phyloP scores from a whole-genome alignment of 306 rosid genomes.

The Medicago lupulina region DNA sequence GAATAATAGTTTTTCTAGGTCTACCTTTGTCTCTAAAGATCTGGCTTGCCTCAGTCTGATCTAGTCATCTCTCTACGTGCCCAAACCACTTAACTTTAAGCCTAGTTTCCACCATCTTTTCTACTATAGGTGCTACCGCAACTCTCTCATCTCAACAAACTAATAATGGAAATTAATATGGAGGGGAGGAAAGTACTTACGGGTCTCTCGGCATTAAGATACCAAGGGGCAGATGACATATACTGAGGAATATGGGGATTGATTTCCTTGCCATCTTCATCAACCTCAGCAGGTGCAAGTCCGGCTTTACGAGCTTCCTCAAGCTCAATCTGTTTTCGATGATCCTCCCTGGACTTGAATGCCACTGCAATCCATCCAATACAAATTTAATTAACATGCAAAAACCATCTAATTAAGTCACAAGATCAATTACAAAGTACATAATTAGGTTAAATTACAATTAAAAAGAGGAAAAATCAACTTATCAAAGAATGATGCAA shows the following conservation, averaged over 20 bases:
- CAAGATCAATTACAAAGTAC: not conserved
- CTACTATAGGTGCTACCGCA: too few species aligned
- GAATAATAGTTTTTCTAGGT: too few species aligned
- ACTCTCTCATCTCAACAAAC: too few species aligned
- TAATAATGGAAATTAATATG: not conserved
- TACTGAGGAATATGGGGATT: constrained; percentile 43
- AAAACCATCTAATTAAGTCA: not conserved
- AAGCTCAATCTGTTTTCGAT: constrained; percentile 43
- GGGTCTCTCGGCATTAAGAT: constrained; percentile 44
- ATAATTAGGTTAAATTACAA: too few species aligned
- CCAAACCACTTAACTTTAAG: too few species aligned
- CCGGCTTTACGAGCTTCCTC: constrained; percentile 44
- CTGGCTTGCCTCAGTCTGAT: too few species aligned
- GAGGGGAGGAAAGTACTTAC: constrained; percentile 1
- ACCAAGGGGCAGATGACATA: constrained; percentile 47
- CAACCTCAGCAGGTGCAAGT: constrained; percentile 40
- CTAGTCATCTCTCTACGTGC: too few species aligned
- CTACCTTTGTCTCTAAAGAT: too few species aligned
- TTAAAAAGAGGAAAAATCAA: too few species aligned
- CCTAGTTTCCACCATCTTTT: too few species aligned
- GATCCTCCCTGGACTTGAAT: constrained; percentile 44
- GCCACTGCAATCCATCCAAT: constrained; percentile 31
- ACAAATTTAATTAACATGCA: not conserved
- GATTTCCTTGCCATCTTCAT: constrained; percentile 45
- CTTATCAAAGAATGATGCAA: too few species aligned